These are phyloP conservation scores for Yarrowia divulgata DNA, from an alignment of 805 yeast genomes.

Conservation along the genomic window DNA sequence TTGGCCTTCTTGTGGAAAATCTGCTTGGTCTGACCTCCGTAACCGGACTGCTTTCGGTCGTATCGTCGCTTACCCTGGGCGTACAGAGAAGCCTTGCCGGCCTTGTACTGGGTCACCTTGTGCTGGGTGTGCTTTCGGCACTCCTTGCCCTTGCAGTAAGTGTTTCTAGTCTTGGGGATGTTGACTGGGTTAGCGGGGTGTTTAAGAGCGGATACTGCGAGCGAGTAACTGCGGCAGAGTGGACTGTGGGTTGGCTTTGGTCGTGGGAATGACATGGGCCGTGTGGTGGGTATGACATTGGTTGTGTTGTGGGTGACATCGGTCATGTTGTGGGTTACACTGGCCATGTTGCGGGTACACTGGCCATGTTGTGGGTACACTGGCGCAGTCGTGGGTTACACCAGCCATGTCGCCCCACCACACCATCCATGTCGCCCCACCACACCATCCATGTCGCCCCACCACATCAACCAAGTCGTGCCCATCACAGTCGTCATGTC, in stretches of 20 bases:
- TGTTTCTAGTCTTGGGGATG: conserved; percentile 99
- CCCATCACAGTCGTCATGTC: too few relatives aligned
- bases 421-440: neutral
- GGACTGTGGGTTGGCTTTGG: too few relatives aligned
- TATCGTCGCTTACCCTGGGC: conserved; percentile 99
- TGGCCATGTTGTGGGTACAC: too few relatives aligned
- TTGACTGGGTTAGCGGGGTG: conserved; percentile 67
- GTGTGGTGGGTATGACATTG: neutral
- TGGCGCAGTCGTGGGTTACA: neutral
- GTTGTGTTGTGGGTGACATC: neutral
- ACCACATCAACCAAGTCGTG: too few relatives aligned
- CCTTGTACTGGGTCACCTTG: conserved; percentile 99
- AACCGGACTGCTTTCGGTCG: conserved; percentile 99
- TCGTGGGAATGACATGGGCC: too few relatives aligned
- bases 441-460: neutral
- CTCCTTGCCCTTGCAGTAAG: conserved; percentile 99
- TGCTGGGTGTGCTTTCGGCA: conserved; percentile 99
- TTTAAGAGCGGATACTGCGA: neutral
- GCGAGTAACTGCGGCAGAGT: too few relatives aligned
- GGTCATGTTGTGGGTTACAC: neutral
- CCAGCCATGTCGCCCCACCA: neutral
- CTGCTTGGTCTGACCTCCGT: conserved; percentile 99
- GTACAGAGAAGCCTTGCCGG: conserved; percentile 99
- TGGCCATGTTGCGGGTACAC: neutral
- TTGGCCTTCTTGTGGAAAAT: conserved; percentile 99